These are phyloP conservation scores for Lyophyllum decastes DNA, from an alignment of 768 basidiomycete genomes.

Conservation along the genomic window DNA sequence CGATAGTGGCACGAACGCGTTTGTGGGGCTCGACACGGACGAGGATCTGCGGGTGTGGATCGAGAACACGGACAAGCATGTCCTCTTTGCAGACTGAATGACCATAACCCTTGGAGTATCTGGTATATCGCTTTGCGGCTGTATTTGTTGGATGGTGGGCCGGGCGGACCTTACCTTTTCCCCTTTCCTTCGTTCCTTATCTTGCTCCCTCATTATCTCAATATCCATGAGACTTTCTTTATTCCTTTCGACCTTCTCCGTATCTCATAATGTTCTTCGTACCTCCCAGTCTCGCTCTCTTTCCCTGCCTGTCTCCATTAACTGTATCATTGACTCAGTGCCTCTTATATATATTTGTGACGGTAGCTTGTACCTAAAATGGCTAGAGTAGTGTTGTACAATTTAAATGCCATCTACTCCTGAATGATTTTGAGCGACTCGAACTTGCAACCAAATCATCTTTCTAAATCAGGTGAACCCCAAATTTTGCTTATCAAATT, in stretches of 20 bases:
- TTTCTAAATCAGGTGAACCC: too few species aligned
- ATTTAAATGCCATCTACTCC: conserved; percentile 6
- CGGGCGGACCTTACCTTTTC: neutral
- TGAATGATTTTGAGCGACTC: too few species aligned
- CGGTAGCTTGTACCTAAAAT: conserved; percentile 1
- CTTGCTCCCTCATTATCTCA: conserved; percentile 1
- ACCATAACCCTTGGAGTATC: neutral
- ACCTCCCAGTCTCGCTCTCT: neutral
- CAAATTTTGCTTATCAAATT: too few species aligned
- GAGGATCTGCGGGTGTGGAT: conserved; percentile 72
- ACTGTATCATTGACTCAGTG: conserved; percentile 8
- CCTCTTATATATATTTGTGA: conserved; percentile 7
- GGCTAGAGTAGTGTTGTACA: conserved; percentile 20
- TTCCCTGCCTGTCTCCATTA: conserved; percentile 4
- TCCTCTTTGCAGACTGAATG: conserved; percentile 74
- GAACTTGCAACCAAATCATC: too few species aligned
- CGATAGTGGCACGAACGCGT: conserved; percentile 65
- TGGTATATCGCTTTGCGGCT: neutral
- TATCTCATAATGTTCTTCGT: conserved; percentile 11
- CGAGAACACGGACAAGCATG: conserved; percentile 77
- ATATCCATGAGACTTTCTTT: conserved; percentile 13
- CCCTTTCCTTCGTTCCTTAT: neutral
- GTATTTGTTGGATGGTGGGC: neutral
- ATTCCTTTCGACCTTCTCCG: conserved; percentile 15
- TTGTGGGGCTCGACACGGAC: conserved; percentile 65